These are phyloP conservation scores for Solanum pimpinellifolium DNA, from an alignment of 257 asterid species.

Conservation along the genomic window DNA sequence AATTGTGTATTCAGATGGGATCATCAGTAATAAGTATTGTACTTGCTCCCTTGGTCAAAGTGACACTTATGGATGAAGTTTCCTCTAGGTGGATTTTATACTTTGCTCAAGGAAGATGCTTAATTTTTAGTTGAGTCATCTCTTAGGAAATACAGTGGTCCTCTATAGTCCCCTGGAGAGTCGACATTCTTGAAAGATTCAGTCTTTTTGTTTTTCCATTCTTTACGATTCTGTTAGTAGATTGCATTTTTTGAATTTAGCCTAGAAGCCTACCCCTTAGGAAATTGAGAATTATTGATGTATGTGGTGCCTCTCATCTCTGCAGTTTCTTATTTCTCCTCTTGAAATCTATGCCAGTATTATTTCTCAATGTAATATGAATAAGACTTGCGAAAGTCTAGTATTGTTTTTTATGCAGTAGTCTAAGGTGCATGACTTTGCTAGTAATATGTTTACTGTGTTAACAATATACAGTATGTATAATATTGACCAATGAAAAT, in stretches of 20 bases:
- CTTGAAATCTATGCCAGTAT: not conserved
- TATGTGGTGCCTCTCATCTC: not conserved
- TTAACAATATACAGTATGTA: not conserved
- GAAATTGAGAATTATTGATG: not conserved
- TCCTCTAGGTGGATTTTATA: not conserved
- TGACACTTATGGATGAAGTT: not conserved
- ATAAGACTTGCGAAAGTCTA: not conserved
- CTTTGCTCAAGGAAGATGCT: not conserved
- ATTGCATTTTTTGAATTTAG: not conserved
- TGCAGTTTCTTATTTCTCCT: not conserved
- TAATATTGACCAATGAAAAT: not conserved
- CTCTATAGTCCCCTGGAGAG: not conserved
- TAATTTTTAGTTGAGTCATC: not conserved
- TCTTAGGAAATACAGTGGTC: not conserved
- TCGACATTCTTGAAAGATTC: not conserved
- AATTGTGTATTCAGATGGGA: not conserved
- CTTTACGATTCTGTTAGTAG: not conserved
- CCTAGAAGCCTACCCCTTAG: not conserved
- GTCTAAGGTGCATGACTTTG: not conserved
- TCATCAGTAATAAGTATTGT: not conserved
- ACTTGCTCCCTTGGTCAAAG: not conserved
- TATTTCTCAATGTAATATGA: not conserved
- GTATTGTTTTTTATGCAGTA: not conserved
- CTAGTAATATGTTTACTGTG: not conserved
- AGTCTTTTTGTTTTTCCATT: not conserved